Conservation (phyloP, 176 grass and related monocot genomes). For the Themeda triandra region DNA sequence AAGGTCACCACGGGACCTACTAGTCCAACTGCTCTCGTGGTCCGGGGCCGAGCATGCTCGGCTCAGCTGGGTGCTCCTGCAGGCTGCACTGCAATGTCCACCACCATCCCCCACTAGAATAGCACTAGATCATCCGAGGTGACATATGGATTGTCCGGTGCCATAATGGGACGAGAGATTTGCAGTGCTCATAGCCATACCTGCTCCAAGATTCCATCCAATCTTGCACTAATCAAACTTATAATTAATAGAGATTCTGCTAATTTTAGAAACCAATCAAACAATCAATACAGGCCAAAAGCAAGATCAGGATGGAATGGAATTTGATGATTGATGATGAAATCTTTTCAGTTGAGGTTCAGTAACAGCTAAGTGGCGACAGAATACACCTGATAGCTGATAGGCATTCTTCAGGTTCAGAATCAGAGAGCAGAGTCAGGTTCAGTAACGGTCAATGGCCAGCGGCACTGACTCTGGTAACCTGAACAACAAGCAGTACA, state of each 20-base stretch:
- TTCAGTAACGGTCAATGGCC: not conserved
- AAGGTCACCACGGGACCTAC: not conserved
- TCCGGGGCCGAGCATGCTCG: too few relatives aligned
- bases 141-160: not conserved
- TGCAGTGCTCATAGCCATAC: not conserved
- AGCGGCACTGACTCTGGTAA: not conserved
- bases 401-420: not conserved
- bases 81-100: not conserved
- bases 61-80: conserved; percentile 6
- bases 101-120: not conserved
- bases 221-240: not conserved
- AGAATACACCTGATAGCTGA: not conserved
- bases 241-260: not conserved
- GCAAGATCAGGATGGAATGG: too few relatives aligned
- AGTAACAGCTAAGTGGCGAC: not conserved
- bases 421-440: not conserved
- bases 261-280: not conserved
- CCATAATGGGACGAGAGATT: not conserved
- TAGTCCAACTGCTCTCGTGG: not conserved
- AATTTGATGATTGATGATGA: not conserved
- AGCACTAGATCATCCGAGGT: conserved; percentile 11
- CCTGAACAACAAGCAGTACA: not conserved
- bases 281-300: not conserved
- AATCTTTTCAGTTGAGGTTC: not conserved
- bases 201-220: not conserved